Base-by-base conservation (phyloP, 2,329 filamentous ascomycete genomes). In the Bipolaris cookei region DNA sequence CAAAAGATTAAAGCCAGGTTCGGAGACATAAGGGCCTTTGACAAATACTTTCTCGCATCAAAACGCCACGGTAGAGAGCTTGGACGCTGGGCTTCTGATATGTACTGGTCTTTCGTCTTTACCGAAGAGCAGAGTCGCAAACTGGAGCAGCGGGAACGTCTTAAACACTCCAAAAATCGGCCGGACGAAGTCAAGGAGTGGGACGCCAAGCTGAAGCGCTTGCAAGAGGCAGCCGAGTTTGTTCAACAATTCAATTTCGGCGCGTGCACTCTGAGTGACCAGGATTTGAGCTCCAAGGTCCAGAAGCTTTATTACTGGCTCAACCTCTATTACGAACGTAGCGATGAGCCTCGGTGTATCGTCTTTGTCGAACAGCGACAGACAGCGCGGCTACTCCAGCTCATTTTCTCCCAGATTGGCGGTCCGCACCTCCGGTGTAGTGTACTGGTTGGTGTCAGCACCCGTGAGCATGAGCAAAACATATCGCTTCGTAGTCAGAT, bases 11-110 rank as follows among this genome's bases (percentile, higher is more conserved):
- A 82, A 20, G 71, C 72, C 2, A 77, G 76, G 3, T 87, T 84
- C 63, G 80, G 80, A 10, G 80, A 86, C 39, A 67, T 87, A 4
- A 58, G 78, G 46, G 75, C 79, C 8, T 77, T 96, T 59, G 71
- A 79, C 6, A 82, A 80, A 28, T 76, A 87, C 1, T 88, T 93
- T 28, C 70, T 76, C 2, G 88, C 84, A 60, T 82, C 90, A 1
- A 81, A 80, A 25, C 77, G 83, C 7, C 84, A 88, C 2, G 86
- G 85, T 1, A 83, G 85, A 2, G 83, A 89, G 39, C 81, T 98
- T 3, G 95, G 95, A 0, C 77, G 83, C 2, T 98, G 95, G 94
- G 91, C 90, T 64, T 87, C 92, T 0, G 92, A 99, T 70, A 82
- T 87, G 48, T 88, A 91, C 55, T 97, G 92, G 92, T 81, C 84